A percentile compares a stretch with the other conserved stretches of the same genome.
phyloP scores from a whole-genome alignment of 495 filamentous ascomycete genomes.

The Penicillium antarcticum region DNA sequence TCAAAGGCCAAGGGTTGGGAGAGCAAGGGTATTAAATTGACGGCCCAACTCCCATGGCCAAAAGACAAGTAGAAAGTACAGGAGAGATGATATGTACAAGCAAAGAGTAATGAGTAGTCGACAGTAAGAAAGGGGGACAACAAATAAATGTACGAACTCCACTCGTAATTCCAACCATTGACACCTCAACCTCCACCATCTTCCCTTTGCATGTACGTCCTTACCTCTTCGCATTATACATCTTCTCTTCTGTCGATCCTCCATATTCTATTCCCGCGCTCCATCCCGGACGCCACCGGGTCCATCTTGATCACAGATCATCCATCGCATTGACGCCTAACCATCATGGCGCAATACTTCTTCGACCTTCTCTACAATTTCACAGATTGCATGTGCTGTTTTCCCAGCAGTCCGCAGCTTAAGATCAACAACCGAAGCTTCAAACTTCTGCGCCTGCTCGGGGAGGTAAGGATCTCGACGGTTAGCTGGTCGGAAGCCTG shows the following conservation, averaged over 20 bases:
- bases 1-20: constrained; percentile 7
- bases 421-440: constrained; percentile 94
- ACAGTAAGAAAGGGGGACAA: constrained; percentile 23
- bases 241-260: background rate
- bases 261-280: background rate
- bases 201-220: constrained; percentile 15
- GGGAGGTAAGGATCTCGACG: constrained; percentile 59
- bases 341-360: constrained; percentile 76
- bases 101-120: too few relatives aligned
- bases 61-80: constrained; percentile 1
- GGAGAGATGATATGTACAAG: constrained; percentile 4
- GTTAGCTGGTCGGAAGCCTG: constrained; percentile 5
- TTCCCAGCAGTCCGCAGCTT: constrained; percentile 86
- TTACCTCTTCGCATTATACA: constrained; percentile 5
- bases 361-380: constrained; percentile 87
- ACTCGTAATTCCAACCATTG: background rate
- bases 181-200: constrained; percentile 3
- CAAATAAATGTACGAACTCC: constrained; percentile 20
- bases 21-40: constrained; percentile 6
- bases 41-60: constrained; percentile 12
- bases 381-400: constrained; percentile 91
- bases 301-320: background rate
- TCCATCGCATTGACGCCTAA: background rate
- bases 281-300: background rate
- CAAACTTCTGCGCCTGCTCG: constrained; percentile 89